A percentile compares a stretch with the other conserved stretches of the same genome.
These are phyloP conservation scores for Tetracentron sinense DNA, from an alignment of 164 flowering plant species.

Conservation along the genomic window DNA sequence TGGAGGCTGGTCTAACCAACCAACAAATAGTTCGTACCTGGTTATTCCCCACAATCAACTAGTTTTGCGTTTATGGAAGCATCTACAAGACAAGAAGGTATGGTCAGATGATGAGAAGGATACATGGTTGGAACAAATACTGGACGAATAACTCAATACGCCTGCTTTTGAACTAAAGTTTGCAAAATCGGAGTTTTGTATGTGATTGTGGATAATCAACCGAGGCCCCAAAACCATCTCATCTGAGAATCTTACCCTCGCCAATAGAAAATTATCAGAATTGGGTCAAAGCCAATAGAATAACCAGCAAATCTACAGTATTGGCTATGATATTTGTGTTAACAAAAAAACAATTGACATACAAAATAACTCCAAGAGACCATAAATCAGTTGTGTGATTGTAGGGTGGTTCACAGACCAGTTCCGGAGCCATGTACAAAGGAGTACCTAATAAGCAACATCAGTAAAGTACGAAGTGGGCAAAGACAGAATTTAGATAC, in stretches of 20 bases:
- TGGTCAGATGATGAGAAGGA: not conserved
- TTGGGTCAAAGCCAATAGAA: too few relatives aligned
- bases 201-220: too few relatives aligned
- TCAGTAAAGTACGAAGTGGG: not conserved
- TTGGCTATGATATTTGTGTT: too few relatives aligned
- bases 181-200: too few relatives aligned
- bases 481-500: not conserved
- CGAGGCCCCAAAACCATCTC: too few relatives aligned
- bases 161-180: too few relatives aligned
- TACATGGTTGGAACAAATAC: too few relatives aligned
- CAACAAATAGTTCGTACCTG: slow-evolving; percentile 98
- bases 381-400: slow-evolving; percentile 97
- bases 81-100: not conserved
- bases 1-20: slow-evolving; percentile 97
- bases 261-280: too few relatives aligned
- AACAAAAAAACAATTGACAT: too few relatives aligned
- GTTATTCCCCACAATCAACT: slow-evolving; percentile 9
- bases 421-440: slow-evolving; percentile 97
- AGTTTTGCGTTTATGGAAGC: not conserved
- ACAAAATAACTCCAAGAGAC: slow-evolving; percentile 99
- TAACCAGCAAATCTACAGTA: too few relatives aligned
- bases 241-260: too few relatives aligned
- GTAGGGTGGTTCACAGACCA: slow-evolving; percentile 95
- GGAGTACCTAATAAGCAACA: slow-evolving; percentile 67
- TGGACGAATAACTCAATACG: too few relatives aligned